Conservation (phyloP, 2,329 filamentous ascomycete genomes). For the Fusarium tuaranense region DNA sequence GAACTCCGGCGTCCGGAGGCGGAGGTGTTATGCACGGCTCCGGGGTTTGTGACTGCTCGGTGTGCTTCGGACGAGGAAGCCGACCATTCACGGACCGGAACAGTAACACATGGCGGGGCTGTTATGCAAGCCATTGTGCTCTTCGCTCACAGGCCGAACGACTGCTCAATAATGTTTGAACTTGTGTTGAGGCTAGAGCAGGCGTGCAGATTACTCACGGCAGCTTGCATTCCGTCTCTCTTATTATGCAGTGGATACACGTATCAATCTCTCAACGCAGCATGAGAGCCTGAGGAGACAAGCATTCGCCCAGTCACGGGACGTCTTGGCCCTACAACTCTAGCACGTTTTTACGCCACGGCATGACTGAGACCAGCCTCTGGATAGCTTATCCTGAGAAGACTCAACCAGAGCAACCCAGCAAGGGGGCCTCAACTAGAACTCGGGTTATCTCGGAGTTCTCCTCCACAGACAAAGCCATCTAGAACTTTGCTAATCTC, state of each 20-base stretch:
- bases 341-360: neutral
- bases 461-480: neutral
- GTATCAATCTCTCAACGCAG: neutral
- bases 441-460: neutral
- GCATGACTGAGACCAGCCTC: neutral
- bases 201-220: neutral
- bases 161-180: neutral
- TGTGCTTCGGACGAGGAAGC: neutral
- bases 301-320: neutral
- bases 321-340: neutral
- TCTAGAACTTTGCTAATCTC: slow-evolving; percentile 4
- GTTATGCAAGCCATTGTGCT: slow-evolving; percentile 2
- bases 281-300: neutral
- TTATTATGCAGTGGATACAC: neutral
- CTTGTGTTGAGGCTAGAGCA: slow-evolving; percentile 2
- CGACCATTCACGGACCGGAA: neutral
- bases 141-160: neutral
- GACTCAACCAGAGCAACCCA: neutral
- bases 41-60: slow-evolving; percentile 2
- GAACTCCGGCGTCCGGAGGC: neutral
- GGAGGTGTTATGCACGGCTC: neutral
- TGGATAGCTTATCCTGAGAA: neutral
- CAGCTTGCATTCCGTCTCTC: neutral
- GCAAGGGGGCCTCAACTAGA: neutral
- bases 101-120: neutral